Evolutionary conservation across 768 basidiomycete species (phyloP).

Genomic region (Leccinum broughii): DNA sequence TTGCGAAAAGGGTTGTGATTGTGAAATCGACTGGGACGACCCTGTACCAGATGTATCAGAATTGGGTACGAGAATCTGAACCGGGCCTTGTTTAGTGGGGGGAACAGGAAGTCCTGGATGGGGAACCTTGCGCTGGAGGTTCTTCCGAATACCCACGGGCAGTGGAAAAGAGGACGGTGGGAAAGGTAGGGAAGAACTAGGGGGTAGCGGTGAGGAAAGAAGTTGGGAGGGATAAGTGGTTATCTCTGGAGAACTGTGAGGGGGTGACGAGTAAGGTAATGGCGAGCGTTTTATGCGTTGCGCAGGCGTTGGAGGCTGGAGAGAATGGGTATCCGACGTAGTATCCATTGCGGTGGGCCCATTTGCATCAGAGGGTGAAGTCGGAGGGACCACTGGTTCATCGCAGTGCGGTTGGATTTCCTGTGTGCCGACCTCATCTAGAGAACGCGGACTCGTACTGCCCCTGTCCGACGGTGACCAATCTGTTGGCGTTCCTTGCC

Average conservation of each 20-base stretch:
- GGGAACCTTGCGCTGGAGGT: conserved; percentile 47
- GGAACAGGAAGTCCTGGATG: conserved; percentile 40
- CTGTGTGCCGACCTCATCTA: neutral
- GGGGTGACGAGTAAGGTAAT: conserved; percentile 5
- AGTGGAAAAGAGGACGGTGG: conserved; percentile 7
- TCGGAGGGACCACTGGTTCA: conserved; percentile 2
- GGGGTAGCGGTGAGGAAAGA: conserved; percentile 15
- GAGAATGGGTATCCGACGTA: conserved; percentile 13
- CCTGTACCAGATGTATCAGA: conserved; percentile 50
- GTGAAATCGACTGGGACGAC: conserved; percentile 35
- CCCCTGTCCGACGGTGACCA: conserved; percentile 30
- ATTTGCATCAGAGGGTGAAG: conserved; percentile 14
- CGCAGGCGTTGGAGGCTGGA: conserved; percentile 32
- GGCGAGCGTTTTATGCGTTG: conserved; percentile 20
- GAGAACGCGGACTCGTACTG: conserved; percentile 19
- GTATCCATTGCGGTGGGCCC: conserved; percentile 8
- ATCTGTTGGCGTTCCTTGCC: conserved; percentile 32
- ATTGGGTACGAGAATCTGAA: conserved; percentile 54
- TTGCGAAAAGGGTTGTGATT: conserved; percentile 25
- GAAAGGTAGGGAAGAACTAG: conserved; percentile 15
- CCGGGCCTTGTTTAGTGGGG: conserved; percentile 34
- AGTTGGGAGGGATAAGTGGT: conserved; percentile 5
- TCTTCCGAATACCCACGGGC: conserved; percentile 20
- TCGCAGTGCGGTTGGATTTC: conserved; percentile 1
- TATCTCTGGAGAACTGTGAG: conserved; percentile 12